Conservation (phyloP, 140 eudicot genomes). For the Bidens hawaiensis region DNA sequence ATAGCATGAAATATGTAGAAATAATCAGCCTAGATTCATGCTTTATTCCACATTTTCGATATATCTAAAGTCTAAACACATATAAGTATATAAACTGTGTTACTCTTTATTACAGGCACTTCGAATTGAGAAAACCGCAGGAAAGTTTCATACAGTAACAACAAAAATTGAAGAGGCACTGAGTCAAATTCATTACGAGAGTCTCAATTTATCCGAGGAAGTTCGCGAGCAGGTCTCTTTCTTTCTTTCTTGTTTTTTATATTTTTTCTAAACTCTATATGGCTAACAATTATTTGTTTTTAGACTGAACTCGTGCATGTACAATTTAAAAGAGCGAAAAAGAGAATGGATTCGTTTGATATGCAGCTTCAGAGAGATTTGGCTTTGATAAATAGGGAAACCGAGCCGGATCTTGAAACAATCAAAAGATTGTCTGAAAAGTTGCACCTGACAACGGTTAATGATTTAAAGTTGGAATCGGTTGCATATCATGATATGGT, state of each 20-base stretch:
- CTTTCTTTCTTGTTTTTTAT: no score
- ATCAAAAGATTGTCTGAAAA: constrained; percentile 70
- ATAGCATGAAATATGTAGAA: constrained; percentile 1
- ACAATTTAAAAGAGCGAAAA: constrained; percentile 82
- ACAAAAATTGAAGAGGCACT: constrained; percentile 77
- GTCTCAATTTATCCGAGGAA: constrained; percentile 68
- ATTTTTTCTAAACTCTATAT: no score
- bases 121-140: constrained; percentile 62
- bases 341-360: constrained; percentile 73
- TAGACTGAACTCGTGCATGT: constrained; percentile 82
- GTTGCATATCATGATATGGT: constrained; percentile 75
- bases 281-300: constrained; percentile 1
- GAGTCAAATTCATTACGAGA: constrained; percentile 57
- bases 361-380: constrained; percentile 60
- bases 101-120: constrained; percentile 59
- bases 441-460: constrained; percentile 55
- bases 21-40: neutral
- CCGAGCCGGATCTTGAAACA: constrained; percentile 50
- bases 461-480: constrained; percentile 74
- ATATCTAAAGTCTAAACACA: neutral
- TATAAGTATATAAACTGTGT: constrained; percentile 14
- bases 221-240: constrained; percentile 91
- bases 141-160: constrained; percentile 54
- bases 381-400: constrained; percentile 48
- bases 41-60: neutral